Base-by-base conservation (phyloP, 2,329 filamentous ascomycete species). In the Ascochyta lentis region DNA sequence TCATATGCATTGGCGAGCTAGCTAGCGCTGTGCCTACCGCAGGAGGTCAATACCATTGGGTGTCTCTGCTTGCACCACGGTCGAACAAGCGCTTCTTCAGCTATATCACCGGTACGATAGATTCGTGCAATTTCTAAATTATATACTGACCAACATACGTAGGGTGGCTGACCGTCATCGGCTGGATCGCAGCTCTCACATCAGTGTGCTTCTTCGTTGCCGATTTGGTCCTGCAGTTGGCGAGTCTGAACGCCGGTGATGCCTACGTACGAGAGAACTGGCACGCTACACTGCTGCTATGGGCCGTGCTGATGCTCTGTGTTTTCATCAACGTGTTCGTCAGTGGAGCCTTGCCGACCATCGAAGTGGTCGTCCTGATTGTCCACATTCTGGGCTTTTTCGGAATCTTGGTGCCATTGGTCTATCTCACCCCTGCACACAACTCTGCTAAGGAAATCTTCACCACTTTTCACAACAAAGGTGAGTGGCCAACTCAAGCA, bases 381-480 rank as follows among this genome's bases (percentile, higher is more conserved):
- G 63, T 84, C 4, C 82, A 84, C 53, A 70, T 84, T n/a, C 64
- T 80, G 13, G 82, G 82, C 4, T 81, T 84, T 64, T 81, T 84
- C 53, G 81, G 77, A 0, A 80, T 83, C 50, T 67, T 84, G 10
- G 79, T 83, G 23, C 70, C 72, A 0, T 16, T 75, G 43, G 69
- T 73, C 2, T 75, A 75, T 38, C 52, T 75, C 22, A 67, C 71
- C 1, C 75, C 79, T 1, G 71, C 73, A 8, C 74, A 77, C 37
- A 72, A 75, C 16, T 71, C 78, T 0, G 64, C 74, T 13, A 68
- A 68, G 39, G 59, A 66, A 1, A 73, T 83, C 0, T 82, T 84
- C 54, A 77, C 77, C 3, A 68, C 75, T 1, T 84, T 84, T 58
- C 70, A 75, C 19, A 83, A 84, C 52, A 53, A 66, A 15, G 81